phyloP scores from a whole-genome alignment of 2,329 filamentous ascomycete genomes.

The Juglanconis oblonga region DNA sequence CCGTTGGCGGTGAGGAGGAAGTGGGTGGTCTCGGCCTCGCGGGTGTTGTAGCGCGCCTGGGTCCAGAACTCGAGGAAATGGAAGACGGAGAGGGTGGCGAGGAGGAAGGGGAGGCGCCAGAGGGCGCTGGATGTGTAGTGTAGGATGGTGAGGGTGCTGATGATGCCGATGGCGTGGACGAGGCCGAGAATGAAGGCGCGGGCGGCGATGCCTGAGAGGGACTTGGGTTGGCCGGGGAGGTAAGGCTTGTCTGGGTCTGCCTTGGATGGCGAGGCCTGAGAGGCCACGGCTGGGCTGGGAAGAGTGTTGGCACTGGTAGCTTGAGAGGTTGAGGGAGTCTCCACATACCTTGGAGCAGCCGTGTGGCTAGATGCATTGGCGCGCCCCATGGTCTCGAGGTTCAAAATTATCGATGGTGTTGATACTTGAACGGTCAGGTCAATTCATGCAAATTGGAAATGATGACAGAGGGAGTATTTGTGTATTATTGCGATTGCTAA shows the following conservation, averaged over 20 bases:
- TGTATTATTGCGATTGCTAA: background rate
- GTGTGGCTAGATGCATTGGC: background rate
- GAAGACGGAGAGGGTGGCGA: slow-evolving; percentile 69
- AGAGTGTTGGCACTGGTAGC: background rate
- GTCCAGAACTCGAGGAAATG: slow-evolving; percentile 97
- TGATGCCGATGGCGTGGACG: slow-evolving; percentile 35
- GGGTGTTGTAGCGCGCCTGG: slow-evolving; percentile 80
- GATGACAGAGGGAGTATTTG: background rate
- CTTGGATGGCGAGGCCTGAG: background rate
- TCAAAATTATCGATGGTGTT: background rate
- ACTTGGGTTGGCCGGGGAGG: slow-evolving; percentile 49
- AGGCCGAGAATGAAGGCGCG: slow-evolving; percentile 54
- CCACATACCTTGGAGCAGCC: background rate
- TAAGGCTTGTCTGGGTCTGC: slow-evolving; percentile 23
- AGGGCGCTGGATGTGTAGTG: slow-evolving; percentile 41
- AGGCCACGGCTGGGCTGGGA: background rate
- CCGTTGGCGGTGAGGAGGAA: slow-evolving; percentile 88
- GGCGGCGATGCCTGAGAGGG: slow-evolving; percentile 57
- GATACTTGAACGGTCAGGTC: background rate
- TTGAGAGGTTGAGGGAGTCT: background rate
- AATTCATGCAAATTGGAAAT: background rate
- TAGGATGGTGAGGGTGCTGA: slow-evolving; percentile 31
- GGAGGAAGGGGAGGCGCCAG: slow-evolving; percentile 66
- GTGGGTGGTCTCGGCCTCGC: slow-evolving; percentile 65
- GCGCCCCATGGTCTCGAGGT: background rate